Evolutionary conservation across 441 rosid genomes (phyloP).

Genomic region (Euphorbia schlechtendalii): DNA sequence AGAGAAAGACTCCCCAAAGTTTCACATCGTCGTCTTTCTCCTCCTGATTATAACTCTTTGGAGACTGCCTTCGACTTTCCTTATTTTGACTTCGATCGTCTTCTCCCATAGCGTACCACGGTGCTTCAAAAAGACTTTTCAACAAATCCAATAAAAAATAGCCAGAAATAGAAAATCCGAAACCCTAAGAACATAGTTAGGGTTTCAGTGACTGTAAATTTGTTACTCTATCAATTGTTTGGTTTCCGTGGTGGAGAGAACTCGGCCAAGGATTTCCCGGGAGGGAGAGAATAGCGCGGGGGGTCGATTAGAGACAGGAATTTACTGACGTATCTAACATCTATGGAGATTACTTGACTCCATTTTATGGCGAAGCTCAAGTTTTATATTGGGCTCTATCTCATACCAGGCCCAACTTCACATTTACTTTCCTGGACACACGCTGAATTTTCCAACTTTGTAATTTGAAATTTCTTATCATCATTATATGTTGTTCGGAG

Average conservation of each 20-base stretch:
- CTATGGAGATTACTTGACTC: too few species aligned
- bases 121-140: not conserved
- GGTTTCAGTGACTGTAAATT: not conserved
- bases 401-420: too few species aligned
- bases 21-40: constrained; percentile 30
- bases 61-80: constrained; percentile 6
- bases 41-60: constrained; percentile 15
- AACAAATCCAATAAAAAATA: not conserved
- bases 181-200: constrained; percentile 17
- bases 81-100: not conserved
- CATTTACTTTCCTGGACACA: too few species aligned
- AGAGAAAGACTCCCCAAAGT: constrained; percentile 63
- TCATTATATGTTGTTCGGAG: too few species aligned
- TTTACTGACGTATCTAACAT: too few species aligned
- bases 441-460: too few species aligned
- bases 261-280: not conserved
- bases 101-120: constrained; percentile 12
- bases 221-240: not conserved
- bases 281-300: not conserved
- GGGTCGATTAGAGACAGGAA: not conserved
- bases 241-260: not conserved
- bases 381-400: too few species aligned
- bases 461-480: too few species aligned
- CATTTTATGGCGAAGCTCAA: too few species aligned
- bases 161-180: not conserved